Base-by-base conservation (phyloP, 805 yeast species). In the Wickerhamiella lipophila region DNA sequence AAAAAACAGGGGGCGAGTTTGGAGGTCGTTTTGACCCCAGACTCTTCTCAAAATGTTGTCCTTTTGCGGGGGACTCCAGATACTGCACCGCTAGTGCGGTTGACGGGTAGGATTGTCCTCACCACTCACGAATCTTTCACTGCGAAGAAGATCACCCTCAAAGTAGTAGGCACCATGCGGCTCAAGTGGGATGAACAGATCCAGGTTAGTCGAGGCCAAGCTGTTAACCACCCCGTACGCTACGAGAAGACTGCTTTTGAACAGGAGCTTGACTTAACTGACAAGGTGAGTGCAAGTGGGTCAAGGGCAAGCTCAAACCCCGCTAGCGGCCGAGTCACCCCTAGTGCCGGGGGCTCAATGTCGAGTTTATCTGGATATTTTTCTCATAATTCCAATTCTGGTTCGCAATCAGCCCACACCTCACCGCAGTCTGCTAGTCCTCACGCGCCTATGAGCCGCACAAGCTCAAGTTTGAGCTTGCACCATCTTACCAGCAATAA, bases 51-150 rank as follows among this genome's bases (percentile, higher is more conserved):
- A 18, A 52, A 86, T 59, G 89, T 88, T 8, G 65, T 89, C 3
- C 75, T 92, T 7, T 64, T 89, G 27, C 81, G 86, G 56, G 98
- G 98, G 1, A 60, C 81, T 0, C 78, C 81, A 5, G 71, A 73
- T 30, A 88, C 81, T 47, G 95, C 96, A 0, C 72, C 85, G 0
- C 79, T 95, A 1, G 83, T 77, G 2, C 66, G 82, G 6, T 64
- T 92, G 23, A 68, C 81, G 1, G 98, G 98, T 3, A 77, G 77
- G 9, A 78, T 92, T 21, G 87, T 81, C 1, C 64, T 92, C 22
- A 74, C 88, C 0, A 77, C 84, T 0, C 70, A 73, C 11, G 97
- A 89, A 55, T 84, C 95, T 2, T 66, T 85, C 49, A 65, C 77
- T 13, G 72, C 89, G 46, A 81, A 77, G 59, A 76, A 74, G 55